Evolutionary conservation across 164 flowering plant species (phyloP), one percentile per base, ranked within the genome.

Genomic region (Magnolia changhungtana): DNA sequence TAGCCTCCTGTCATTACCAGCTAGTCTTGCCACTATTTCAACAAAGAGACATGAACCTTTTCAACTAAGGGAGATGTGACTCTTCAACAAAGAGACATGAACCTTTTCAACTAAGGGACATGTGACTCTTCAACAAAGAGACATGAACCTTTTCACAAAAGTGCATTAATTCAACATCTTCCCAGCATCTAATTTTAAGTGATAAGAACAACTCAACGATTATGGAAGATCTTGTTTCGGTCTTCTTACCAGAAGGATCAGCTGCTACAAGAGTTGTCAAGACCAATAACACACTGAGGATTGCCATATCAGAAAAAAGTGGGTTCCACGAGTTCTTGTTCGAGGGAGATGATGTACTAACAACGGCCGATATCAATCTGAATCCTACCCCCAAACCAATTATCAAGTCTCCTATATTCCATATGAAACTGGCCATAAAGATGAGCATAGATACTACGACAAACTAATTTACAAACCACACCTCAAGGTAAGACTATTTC

Each of bases 281-380:
- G 1, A 81, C 10, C 11, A 80, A 78, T 14, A 84, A 78, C 29
- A 78, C 31, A 67, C 24, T 85, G 59, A 84, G 14, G 55, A 80
- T 86, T 18, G 79, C 75, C 10, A 85, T 83, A 13, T 86, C 89
- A 0, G 72, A 73, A 31, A 85, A 76, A 49, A 71, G 29, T 8
- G 82, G 82, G 13, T 87, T 81, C 37, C 52, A 0, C 7, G 83
- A 84, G 64, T 86, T 86, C 59, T 78, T 84, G 10, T 73, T 73
- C 7, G 76, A 81, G 37, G 71, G 49, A 23, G 45, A 4, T 65
- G 77, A 81, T 63, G 8, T 65, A 23, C 23, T 10, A 21, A 20
- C 31, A 65, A 10, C 23, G 67, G 31, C 14, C 27, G 23, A 11
- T n/a, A 8, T n/a, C 27, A 19, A 11, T 7, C 5, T 65, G 5